phyloP scores from a whole-genome alignment of 1,284 basidiomycete genomes.

The Cutaneotrichosporon mucoides region DNA sequence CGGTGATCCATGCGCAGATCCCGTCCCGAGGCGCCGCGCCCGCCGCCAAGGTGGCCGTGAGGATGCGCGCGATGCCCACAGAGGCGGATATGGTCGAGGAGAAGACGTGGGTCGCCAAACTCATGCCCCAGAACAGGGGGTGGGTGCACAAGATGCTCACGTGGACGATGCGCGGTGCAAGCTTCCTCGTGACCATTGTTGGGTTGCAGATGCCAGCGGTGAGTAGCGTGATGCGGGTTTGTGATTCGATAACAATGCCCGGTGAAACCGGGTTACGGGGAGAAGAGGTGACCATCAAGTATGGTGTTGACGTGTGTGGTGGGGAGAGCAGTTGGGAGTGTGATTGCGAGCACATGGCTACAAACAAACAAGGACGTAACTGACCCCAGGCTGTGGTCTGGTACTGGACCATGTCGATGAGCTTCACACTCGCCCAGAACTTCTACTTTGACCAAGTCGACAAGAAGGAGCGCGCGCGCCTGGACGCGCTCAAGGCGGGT shows the following conservation, averaged over 20 bases:
- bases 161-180: neutral
- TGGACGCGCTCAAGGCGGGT: neutral
- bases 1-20: neutral
- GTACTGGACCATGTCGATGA: slow-evolving; percentile 54
- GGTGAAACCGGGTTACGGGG: neutral
- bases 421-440: slow-evolving; percentile 51
- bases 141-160: neutral
- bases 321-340: neutral
- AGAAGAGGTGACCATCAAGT: neutral
- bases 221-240: neutral
- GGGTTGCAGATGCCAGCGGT: slow-evolving; percentile 3
- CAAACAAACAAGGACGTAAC: neutral
- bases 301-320: neutral
- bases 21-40: neutral
- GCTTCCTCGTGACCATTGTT: neutral
- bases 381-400: slow-evolving; percentile 49
- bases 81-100: neutral
- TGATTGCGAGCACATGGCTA: neutral
- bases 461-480: neutral
- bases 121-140: neutral
- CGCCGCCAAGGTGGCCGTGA: neutral
- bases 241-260: too few relatives aligned
- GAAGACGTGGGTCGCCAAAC: neutral
- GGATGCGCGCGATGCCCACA: neutral
- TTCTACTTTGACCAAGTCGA: slow-evolving; percentile 19